Evolutionary conservation across 2,329 filamentous ascomycete species (phyloP), one percentile per base, ranked within the genome.

Genomic region (Botrytis deweyae): DNA sequence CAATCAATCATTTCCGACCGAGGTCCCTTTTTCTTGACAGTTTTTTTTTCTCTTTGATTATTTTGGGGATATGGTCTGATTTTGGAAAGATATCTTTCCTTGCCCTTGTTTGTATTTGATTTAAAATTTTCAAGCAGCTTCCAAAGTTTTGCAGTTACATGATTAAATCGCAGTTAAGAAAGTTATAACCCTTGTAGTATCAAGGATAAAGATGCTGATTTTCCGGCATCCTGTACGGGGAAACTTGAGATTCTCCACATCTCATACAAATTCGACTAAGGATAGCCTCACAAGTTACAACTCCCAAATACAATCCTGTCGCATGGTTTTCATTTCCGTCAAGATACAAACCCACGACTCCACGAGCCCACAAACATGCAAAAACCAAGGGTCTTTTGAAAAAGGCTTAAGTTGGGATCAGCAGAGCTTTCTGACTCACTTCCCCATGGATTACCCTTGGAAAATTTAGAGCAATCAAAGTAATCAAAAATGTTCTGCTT

Each of bases 191-290:
- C 61, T 72, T 16, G 59, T 44, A 66, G 42, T 55, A n/a, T 36
- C 70, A 72, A 72, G 70, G 70, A 58, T 72, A 44, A 66, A 46
- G 61, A 38, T 72, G 29, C 62, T 71, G 69, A 40, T 64, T 52
- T 49, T 40, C 42, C 66, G 66, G 66, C 49, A 29, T 58, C n/a
- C 58, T 71, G 29, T 42, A 66, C 70, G 46, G 46, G 22, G 61
- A 72, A 72, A 72, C 46, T 55, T 55, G 16, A 55, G 49, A 46
- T 36, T 72, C 70, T 63, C 70, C 70, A 72, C 61, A 66, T 72
- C 62, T 72, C 46, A 36, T 7, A 16, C 33, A 66, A 38, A 38
- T 66, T 18, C 64, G 29, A 66, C 64, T 38, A 10, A 25, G 44
- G 20, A 52, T 66, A 66, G 22, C 12, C 20, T 66, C 42, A 52